Base-by-base conservation (phyloP, 768 basidiomycete genomes). In the Termitomyces sp. region DNA sequence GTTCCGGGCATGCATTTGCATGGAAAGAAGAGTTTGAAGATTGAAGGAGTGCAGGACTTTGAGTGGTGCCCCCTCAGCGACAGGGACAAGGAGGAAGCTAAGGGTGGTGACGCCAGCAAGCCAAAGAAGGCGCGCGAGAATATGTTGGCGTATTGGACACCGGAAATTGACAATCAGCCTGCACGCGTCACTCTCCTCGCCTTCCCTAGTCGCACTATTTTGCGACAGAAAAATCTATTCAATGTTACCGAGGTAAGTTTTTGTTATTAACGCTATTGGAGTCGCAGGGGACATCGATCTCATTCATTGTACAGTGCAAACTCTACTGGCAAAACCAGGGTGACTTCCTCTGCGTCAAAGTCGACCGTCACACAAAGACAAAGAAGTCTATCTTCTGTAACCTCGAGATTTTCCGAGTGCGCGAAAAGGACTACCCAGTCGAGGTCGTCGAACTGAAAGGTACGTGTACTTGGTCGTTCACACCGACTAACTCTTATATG, bases 331-430 rank as follows among this genome's bases (percentile, higher is more conserved):
- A 99, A 76, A 96, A 94, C 66, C 91, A 94, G 68, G 97, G 96
- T 37, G 94, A 98, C 71, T 98, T 92, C 76, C 83, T 99, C 15
- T 98, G 97, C 66, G 96, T 98, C 71, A 98, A 97, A 75, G 97
- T 99, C 54, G 97, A 98, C 74, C 89, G 96, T 50, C 94, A 97
- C 70, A 95, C 94, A 26, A 98, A 98, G 76, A 96, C 96, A 5
- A 97, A 96, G 74, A 98, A 98, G 75, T 94, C 94, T 4, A 93
- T 91, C 31, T 98, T 94, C 77, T 96, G 95, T 73, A 99, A 98
- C 71, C 79, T 99, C 59, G 97, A 99, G 75, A 89, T 99, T 56
- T 98, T 98, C 81, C 85, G 95, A 53, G 85, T 98, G 54, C 86
- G 96, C 54, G 97, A 99, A 75, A 98, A 98, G 71, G 92, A 98